These are phyloP conservation scores for Leccinum subspadiceum DNA, from an alignment of 1,284 basidiomycete genomes.

Conservation along the genomic window DNA sequence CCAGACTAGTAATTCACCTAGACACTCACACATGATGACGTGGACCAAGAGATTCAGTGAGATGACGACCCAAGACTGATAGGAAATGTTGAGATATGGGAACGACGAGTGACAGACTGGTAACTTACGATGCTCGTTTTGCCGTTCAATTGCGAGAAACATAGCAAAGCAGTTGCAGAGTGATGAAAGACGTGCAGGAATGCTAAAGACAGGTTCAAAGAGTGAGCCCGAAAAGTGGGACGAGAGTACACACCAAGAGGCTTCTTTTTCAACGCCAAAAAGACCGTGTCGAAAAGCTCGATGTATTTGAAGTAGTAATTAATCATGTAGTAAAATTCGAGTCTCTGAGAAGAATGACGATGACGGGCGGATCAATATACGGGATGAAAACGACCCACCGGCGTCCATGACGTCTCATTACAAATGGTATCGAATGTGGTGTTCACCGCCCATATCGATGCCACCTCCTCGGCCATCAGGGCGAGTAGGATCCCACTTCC, in stretches of 20 bases:
- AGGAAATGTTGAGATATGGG: conserved; percentile 8
- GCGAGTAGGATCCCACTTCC: conserved; percentile 82
- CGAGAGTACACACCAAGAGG: conserved; percentile 68
- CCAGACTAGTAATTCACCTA: not conserved
- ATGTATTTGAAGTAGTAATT: conserved; percentile 98
- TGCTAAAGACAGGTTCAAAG: conserved; percentile 44
- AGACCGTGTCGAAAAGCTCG: conserved; percentile 93
- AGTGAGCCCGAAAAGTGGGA: not conserved
- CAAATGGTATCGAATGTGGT: conserved; percentile 83
- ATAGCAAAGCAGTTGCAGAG: conserved; percentile 95
- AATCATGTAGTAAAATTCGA: conserved; percentile 95
- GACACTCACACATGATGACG: conserved; percentile 91
- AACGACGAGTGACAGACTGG: not conserved
- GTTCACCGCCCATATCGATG: conserved; percentile 71
- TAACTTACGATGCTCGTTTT: conserved; percentile 79
- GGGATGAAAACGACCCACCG: conserved; percentile 49
- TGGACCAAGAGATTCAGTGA: conserved; percentile 91
- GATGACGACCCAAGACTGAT: conserved; percentile 95
- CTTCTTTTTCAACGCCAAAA: conserved; percentile 98
- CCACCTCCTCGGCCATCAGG: conserved; percentile 88
- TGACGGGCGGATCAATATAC: conserved; percentile 2
- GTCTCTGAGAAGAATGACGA: conserved; percentile 45
- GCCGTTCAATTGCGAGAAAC: conserved; percentile 93
- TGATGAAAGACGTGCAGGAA: conserved; percentile 99
- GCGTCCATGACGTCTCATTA: conserved; percentile 76